A percentile compares a stretch with the other conserved stretches of the same genome.
Conservation (phyloP, 371 early-diverging fungal genomes). For the Circinella umbellata region DNA sequence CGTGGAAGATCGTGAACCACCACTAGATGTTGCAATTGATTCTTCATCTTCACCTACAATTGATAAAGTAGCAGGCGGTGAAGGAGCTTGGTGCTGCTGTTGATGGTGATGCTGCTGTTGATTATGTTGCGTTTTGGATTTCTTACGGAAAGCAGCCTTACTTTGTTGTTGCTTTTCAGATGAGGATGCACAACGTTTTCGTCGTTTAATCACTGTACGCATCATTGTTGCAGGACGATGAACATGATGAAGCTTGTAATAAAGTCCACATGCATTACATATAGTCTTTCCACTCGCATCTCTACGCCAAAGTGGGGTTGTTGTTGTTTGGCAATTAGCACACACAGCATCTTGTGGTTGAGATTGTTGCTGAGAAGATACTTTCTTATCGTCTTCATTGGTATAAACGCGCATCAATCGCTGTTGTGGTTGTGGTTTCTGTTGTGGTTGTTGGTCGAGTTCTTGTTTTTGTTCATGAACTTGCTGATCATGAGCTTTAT, state of each 20-base stretch:
- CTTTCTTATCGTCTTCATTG: slow-evolving; percentile 11
- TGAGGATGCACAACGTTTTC: slow-evolving; percentile 42
- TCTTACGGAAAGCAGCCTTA: background rate
- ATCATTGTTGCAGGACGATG: slow-evolving; percentile 65
- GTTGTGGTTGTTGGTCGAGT: background rate
- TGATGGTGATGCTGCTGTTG: background rate
- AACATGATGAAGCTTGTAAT: slow-evolving; percentile 72
- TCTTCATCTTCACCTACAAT: slow-evolving; percentile 7
- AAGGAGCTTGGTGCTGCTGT: slow-evolving; percentile 1
- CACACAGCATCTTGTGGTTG: slow-evolving; percentile 46
- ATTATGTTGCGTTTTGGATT: slow-evolving; percentile 3
- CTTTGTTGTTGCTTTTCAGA: slow-evolving; percentile 4
- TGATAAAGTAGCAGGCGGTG: background rate
- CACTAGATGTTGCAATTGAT: background rate
- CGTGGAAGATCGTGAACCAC: background rate
- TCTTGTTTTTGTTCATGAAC: background rate
- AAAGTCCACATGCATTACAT: slow-evolving; percentile 87
- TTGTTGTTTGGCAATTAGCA: slow-evolving; percentile 76
- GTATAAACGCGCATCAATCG: slow-evolving; percentile 10
- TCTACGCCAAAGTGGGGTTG: slow-evolving; percentile 85
- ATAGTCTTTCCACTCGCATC: slow-evolving; percentile 68
- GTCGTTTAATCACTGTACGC: slow-evolving; percentile 60
- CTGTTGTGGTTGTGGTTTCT: slow-evolving; percentile 4
- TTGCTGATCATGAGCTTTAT: too few species aligned
- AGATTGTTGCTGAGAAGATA: background rate